Percentiles rank a stretch among this genome's conserved stretches.
Evolutionary conservation across 495 filamentous ascomycete genomes (phyloP).

Genomic region (Penicillium mononematosum): DNA sequence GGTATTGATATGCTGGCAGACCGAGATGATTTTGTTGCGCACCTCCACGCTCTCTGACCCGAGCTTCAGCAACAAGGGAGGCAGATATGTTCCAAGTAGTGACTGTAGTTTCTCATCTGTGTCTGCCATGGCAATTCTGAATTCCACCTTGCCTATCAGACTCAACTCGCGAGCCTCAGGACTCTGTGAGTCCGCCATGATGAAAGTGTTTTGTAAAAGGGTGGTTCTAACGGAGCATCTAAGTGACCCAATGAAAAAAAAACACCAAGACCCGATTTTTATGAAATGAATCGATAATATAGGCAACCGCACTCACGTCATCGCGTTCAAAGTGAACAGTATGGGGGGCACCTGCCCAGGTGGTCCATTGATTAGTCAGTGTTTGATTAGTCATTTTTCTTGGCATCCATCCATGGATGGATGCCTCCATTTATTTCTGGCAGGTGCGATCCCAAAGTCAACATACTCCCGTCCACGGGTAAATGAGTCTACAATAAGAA

Average conservation of each 20-base stretch:
- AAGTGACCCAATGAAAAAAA: neutral
- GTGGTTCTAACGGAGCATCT: conserved; percentile 6
- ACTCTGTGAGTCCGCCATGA: conserved; percentile 43
- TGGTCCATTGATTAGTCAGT: conserved; percentile 13
- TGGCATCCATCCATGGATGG: neutral
- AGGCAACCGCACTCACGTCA: conserved; percentile 32
- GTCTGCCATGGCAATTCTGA: conserved; percentile 80
- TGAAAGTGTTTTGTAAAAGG: conserved; percentile 6
- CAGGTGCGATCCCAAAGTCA: neutral
- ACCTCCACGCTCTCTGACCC: conserved; percentile 76
- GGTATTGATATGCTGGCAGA: conserved; percentile 80
- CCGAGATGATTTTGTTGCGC: conserved; percentile 70
- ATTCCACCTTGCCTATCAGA: conserved; percentile 86
- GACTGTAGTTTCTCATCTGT: conserved; percentile 78
- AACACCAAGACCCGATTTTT: neutral
- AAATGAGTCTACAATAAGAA: neutral
- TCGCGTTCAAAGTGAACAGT: conserved; percentile 11
- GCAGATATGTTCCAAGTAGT: conserved; percentile 73
- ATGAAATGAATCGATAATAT: neutral
- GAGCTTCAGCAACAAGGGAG: conserved; percentile 80
- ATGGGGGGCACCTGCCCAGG: conserved; percentile 15
- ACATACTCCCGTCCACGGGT: neutral
- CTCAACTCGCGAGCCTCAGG: conserved; percentile 76
- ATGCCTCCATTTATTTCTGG: neutral
- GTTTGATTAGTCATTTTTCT: neutral